Evolutionary conservation across 75 land plant genomes (phyloP).

Genomic region (Pinus albicaulis): DNA sequence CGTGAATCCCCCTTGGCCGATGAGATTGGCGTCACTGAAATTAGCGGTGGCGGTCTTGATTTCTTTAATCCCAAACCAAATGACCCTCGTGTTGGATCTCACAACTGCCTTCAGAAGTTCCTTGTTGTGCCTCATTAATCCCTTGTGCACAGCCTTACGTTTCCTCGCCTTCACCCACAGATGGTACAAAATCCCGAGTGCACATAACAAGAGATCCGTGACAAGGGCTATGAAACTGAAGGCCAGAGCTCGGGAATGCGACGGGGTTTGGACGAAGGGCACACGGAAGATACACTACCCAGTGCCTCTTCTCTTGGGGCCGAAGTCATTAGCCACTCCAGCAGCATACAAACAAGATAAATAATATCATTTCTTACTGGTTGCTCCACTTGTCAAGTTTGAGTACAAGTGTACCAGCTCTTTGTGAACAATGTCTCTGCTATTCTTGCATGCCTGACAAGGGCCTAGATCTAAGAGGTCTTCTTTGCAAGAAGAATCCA

Average conservation of each 20-base stretch:
- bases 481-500: not conserved
- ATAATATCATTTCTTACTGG: constrained; percentile 32
- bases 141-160: not conserved
- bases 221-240: constrained; percentile 16
- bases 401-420: not conserved
- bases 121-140: constrained; percentile 11
- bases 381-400: not conserved
- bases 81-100: not conserved
- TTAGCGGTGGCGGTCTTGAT: constrained; percentile 32
- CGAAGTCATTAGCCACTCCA: constrained; percentile 38
- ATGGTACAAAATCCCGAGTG: not conserved
- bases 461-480: constrained; percentile 8
- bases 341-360: constrained; percentile 46
- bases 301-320: constrained; percentile 32
- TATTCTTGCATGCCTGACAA: constrained; percentile 52
- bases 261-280: not conserved
- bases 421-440: constrained; percentile 8
- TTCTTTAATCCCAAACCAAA: constrained; percentile 20
- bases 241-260: not conserved
- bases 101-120: not conserved
- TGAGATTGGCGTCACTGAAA: constrained; percentile 18
- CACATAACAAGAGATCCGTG: constrained; percentile 5
- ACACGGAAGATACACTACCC: constrained; percentile 40
- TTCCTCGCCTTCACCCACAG: constrained; percentile 7
- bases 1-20: constrained; percentile 36